phyloP scores from a whole-genome alignment of 2,329 filamentous ascomycete species.

The Endothia cerciana region DNA sequence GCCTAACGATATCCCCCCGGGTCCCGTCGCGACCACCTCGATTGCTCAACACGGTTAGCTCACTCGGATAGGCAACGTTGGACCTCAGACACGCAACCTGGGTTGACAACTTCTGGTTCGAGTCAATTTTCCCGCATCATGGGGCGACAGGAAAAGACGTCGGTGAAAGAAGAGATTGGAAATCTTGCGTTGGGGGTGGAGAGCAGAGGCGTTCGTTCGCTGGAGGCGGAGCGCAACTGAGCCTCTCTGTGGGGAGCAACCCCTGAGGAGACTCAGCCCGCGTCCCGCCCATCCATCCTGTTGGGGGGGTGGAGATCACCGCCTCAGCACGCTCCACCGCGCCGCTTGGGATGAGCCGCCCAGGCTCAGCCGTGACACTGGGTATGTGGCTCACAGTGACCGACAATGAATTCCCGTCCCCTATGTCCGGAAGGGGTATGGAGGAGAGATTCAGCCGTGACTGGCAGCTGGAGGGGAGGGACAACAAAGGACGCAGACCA shows the following conservation, averaged over 20 bases:
- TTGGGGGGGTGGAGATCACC: not conserved
- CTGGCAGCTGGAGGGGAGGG: not conserved
- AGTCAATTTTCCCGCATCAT: not conserved
- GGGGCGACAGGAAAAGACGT: not conserved
- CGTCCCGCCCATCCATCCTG: not conserved
- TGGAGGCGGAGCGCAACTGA: not conserved
- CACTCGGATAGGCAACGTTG: not conserved
- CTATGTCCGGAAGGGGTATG: not conserved
- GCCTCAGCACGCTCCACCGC: not conserved
- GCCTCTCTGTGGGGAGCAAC: not conserved
- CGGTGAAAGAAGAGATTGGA: not conserved
- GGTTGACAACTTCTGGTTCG: not conserved
- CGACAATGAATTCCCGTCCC: not conserved
- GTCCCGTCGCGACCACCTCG: no score
- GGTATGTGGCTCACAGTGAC: not conserved
- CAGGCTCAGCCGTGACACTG: not conserved
- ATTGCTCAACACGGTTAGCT: not conserved
- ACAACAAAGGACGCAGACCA: not conserved
- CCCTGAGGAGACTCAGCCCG: slow-evolving; percentile 1
- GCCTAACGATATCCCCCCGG: not conserved
- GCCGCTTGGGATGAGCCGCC: not conserved
- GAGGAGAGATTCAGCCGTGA: not conserved
- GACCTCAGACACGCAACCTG: not conserved
- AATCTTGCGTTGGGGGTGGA: not conserved
- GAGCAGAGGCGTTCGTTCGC: not conserved